Evolutionary conservation across 176 grass and related monocot genomes (phyloP), one percentile per base, ranked within the genome.

Genomic region (Oryza australiensis): DNA sequence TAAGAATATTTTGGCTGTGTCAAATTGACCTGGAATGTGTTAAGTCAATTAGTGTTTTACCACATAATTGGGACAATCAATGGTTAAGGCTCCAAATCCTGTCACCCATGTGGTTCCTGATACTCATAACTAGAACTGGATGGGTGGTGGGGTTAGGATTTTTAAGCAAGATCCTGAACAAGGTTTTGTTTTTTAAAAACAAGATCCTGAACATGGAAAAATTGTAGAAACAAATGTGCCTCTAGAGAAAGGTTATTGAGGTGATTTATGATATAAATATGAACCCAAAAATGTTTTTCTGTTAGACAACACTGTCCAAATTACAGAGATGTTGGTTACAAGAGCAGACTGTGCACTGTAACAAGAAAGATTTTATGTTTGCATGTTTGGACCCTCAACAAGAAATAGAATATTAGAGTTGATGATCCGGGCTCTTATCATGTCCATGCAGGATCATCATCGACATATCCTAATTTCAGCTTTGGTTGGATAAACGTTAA

Each of bases 401-500:
- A 42, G 2, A 27, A 82, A 66, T 32, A 33, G 9, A 41, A 22
- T 10, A 82, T 59, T 32, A 33, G 12, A 41, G 15, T 10, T 10
- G 59, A 40, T 26, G 43, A 85, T 62, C 15, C 5, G 24, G 57
- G 55, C 42, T 15, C 9, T 66, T 72, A 5, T 78, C 30, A 70
- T 77, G 7, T 80, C 51, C 29, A 67, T 81, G 29, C 65, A 91
- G 89, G 89, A 30, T 81, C 85, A 64, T 68, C 80, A 3, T 75
- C 87, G 48, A 91, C 89, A 42, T 91, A 77, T 60, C 73, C 82
- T 14, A 91, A 91, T 85, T 13, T 22, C 2, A 85, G 12, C 67
- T 12, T 85, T 26, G 81, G 86, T 42, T 85, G 82, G 89, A 62
- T 91, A 53, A 87, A 91, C 77, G 82, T 91, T 59, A 87, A 82